A percentile compares a stretch with the other conserved stretches of the same genome.
These are phyloP conservation scores for Plasmodium berghei DNA, from an alignment of 169 alveolate species.

Conservation along the genomic window DNA sequence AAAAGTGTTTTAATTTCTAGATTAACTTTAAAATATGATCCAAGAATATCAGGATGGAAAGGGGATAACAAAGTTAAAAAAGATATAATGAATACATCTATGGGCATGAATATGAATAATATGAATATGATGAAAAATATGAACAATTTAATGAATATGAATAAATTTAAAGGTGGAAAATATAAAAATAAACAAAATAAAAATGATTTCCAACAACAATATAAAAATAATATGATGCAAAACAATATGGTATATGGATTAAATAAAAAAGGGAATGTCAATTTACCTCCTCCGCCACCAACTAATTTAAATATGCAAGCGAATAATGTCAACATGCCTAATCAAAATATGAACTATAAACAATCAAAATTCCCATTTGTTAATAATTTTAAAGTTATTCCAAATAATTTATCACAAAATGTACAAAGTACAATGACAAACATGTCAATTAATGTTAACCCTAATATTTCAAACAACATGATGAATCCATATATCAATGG, in stretches of 20 bases:
- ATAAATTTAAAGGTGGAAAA: slow-evolving; percentile 57
- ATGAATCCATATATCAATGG: slow-evolving; percentile 74
- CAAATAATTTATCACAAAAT: slow-evolving; percentile 56
- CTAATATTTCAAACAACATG: slow-evolving; percentile 64
- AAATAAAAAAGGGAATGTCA: slow-evolving; percentile 74
- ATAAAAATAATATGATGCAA: slow-evolving; percentile 68
- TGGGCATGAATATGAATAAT: slow-evolving; percentile 30
- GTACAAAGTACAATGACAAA: slow-evolving; percentile 43
- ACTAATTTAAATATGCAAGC: slow-evolving; percentile 50
- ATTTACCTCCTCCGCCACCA: slow-evolving; percentile 76
- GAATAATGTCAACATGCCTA: slow-evolving; percentile 47
- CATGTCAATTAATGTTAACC: slow-evolving; percentile 61
- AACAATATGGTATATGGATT: slow-evolving; percentile 65
- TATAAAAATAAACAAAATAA: slow-evolving; percentile 43
- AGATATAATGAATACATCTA: slow-evolving; percentile 33
- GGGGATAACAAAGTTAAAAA: slow-evolving; percentile 71
- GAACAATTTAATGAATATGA: slow-evolving; percentile 36
- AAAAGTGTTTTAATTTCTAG: slow-evolving; percentile 70
- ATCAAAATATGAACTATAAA: slow-evolving; percentile 74
- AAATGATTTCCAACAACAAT: slow-evolving; percentile 74
- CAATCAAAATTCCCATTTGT: slow-evolving; percentile 69
- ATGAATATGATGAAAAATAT: slow-evolving; percentile 63
- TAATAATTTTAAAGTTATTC: slow-evolving; percentile 62
- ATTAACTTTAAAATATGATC: slow-evolving; percentile 79
- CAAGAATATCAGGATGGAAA: slow-evolving; percentile 79